Conservation (phyloP, 1,284 basidiomycete genomes). For the Blastosporella zonata region DNA sequence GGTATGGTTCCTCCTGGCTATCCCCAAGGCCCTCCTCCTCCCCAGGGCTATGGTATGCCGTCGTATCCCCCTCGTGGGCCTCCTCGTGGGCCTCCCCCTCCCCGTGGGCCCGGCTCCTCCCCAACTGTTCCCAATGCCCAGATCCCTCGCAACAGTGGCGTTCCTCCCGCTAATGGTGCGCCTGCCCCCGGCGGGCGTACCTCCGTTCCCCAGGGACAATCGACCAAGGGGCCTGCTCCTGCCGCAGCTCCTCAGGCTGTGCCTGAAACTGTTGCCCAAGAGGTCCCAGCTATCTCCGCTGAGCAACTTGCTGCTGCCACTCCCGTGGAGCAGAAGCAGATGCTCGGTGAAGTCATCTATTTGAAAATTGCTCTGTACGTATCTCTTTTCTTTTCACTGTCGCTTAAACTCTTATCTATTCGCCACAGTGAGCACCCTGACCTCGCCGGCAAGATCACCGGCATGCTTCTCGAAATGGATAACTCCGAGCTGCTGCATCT, state of each 20-base stretch:
- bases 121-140: constrained; percentile 60
- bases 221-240: constrained; percentile 39
- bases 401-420: constrained; percentile 21
- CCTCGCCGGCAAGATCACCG: constrained; percentile 95
- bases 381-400: neutral
- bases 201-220: constrained; percentile 32
- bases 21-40: constrained; percentile 64
- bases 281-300: constrained; percentile 47
- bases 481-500: constrained; percentile 87
- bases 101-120: constrained; percentile 56
- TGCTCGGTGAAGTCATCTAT: constrained; percentile 92
- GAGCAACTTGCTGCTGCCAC: constrained; percentile 68
- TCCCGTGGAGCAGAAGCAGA: constrained; percentile 94
- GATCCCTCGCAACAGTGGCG: constrained; percentile 55
- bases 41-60: constrained; percentile 67
- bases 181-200: constrained; percentile 36
- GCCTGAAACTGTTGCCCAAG: constrained; percentile 34
- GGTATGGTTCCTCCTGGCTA: constrained; percentile 76
- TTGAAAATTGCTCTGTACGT: constrained; percentile 82
- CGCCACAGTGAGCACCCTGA: constrained; percentile 67
- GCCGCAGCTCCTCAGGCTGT: constrained; percentile 32
- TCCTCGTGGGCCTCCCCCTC: constrained; percentile 50
- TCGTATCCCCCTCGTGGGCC: constrained; percentile 58
- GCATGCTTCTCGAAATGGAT: constrained; percentile 98
- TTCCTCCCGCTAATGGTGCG: constrained; percentile 39